Evolutionary conservation across 129 eudicot genomes (phyloP).

Genomic region (Deinandra increscens): DNA sequence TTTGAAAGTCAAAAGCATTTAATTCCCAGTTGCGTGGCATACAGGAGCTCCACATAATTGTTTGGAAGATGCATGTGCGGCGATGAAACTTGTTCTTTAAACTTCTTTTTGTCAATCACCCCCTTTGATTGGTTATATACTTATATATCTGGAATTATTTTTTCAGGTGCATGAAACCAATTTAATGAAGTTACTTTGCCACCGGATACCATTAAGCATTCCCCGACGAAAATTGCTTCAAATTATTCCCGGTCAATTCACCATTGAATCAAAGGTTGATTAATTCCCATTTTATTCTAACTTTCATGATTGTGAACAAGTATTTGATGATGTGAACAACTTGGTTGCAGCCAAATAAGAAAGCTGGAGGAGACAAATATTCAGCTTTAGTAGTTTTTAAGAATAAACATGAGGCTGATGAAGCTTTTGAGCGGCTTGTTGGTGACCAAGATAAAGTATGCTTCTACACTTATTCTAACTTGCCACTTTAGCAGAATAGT

Average conservation of each 20-base stretch:
- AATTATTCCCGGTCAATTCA: conserved; percentile 67
- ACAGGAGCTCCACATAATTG: too few relatives aligned
- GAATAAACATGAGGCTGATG: conserved; percentile 55
- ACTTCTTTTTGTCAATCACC: not conserved
- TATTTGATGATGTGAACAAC: conserved; percentile 8
- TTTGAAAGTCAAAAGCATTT: too few relatives aligned
- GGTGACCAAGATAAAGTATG: conserved; percentile 54
- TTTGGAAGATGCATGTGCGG: too few relatives aligned
- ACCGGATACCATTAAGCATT: conserved; percentile 61
- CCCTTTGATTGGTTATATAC: conserved; percentile 3
- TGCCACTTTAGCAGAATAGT: not conserved
- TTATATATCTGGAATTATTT: conserved; percentile 7
- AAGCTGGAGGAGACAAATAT: conserved; percentile 49
- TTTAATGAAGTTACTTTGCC: conserved; percentile 62
- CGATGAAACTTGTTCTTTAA: too few relatives aligned
- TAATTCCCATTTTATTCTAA: not conserved
- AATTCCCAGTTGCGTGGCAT: too few relatives aligned
- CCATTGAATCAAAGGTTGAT: conserved; percentile 64
- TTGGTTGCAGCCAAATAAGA: conserved; percentile 45
- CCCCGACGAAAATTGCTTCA: conserved; percentile 51
- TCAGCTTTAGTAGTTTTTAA: conserved; percentile 59
- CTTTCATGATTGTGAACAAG: not conserved
- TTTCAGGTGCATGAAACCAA: conserved; percentile 58
- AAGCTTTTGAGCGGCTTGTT: conserved; percentile 52
- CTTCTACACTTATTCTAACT: not conserved